phyloP scores from a whole-genome alignment of 257 asterid species.

The Nicotiana undulata region DNA sequence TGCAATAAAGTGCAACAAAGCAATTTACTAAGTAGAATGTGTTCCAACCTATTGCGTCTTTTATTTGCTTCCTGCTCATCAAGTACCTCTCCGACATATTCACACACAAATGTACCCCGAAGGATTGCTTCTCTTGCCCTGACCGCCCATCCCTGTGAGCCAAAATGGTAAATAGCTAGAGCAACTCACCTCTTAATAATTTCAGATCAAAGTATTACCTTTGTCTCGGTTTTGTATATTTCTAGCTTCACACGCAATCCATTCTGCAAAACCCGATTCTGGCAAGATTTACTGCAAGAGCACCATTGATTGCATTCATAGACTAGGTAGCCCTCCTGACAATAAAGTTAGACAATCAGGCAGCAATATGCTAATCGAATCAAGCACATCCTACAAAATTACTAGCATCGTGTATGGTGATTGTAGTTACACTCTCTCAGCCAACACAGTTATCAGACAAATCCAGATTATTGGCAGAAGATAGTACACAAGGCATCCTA shows the following conservation, averaged over 20 bases:
- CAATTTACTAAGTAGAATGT: not conserved
- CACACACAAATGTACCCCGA: constrained; percentile 92
- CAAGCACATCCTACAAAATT: not conserved
- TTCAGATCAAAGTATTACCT: constrained; percentile 37
- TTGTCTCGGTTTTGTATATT: constrained; percentile 78
- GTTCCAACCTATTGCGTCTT: constrained; percentile 61
- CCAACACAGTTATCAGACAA: not conserved
- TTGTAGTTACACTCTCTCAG: not conserved
- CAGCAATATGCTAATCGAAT: not conserved
- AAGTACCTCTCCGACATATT: constrained; percentile 89
- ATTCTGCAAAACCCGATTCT: constrained; percentile 88
- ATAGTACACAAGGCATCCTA: constrained; percentile 1
- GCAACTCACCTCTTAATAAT: not conserved
- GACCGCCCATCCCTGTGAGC: constrained; percentile 94
- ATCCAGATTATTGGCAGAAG: not conserved
- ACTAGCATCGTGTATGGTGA: not conserved
- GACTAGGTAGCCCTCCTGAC: constrained; percentile 91
- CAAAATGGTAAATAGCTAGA: constrained; percentile 13
- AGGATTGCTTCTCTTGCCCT: constrained; percentile 78
- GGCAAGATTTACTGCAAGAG: constrained; percentile 68
- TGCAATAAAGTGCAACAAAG: not conserved
- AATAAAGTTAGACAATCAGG: constrained; percentile 20
- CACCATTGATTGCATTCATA: constrained; percentile 93
- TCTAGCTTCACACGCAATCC: constrained; percentile 85
- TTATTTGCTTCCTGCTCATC: constrained; percentile 76